Base-by-base conservation (phyloP, 2,329 filamentous ascomycete species). In the Onygenales sp. region DNA sequence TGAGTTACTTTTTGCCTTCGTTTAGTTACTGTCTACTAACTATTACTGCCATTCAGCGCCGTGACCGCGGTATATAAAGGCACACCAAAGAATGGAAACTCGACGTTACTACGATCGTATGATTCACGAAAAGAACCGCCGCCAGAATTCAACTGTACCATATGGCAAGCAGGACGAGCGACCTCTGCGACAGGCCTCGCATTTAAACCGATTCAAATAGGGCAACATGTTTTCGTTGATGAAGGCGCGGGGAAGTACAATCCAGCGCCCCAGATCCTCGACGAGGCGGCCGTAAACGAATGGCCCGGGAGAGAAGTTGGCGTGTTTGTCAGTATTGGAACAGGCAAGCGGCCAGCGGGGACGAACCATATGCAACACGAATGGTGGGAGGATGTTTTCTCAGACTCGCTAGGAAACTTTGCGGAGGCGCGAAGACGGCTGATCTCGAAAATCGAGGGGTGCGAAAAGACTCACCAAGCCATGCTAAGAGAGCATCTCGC, bases 151-250 rank as follows among this genome's bases (percentile, higher is more conserved):
- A 87, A 95, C 65, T 95, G 91, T 71, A 95, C 86, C 45, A 93
- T 98, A 54, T 98, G 93, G 93, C 86, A 98, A 72, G 93, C 93
- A 4, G 93, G 93, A 9, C 83, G 93, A 56, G 93, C 93, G n/a
- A 98, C 93, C 1, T 89, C 82, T 51, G 89, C 93, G 0, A 93
- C 92, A 1, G 89, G 88, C 0, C 77, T 96, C 43, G 93, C 93
- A 1, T 98, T 98, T 74, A 98, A 98, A 68, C 90, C 92, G 0
- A 90, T 98, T 49, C 86, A 87, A 59, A 88, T 98, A 41, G 93
- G 93, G 3, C 92, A 97, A 68, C 92, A 90, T 0, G 78, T 90
- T 8, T 98, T 98, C 65, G 86, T 95, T 56, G 93, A 98, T 61
- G 92, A 97, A 66, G 93, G 93, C 1, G 79, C 81, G 1, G 93